A percentile compares a stretch with the other conserved stretches of the same genome.
phyloP scores from a whole-genome alignment of 768 basidiomycete species.

The Wakefieldia striispora region DNA sequence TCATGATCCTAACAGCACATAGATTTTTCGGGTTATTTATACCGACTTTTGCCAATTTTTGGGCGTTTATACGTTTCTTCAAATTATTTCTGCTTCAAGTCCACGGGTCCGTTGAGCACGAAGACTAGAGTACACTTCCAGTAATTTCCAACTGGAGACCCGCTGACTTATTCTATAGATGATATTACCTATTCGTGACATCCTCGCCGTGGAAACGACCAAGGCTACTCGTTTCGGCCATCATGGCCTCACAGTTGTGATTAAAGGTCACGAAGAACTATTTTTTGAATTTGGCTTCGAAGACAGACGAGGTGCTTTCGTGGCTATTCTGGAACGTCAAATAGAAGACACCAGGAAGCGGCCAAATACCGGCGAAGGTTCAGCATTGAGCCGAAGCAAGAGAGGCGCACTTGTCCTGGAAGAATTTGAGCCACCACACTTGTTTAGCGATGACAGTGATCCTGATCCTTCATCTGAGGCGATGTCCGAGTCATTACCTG shows the following conservation, averaged over 20 bases:
- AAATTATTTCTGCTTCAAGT: constrained; percentile 93
- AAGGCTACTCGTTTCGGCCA: constrained; percentile 90
- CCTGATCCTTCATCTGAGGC: constrained; percentile 49
- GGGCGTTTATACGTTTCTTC: constrained; percentile 90
- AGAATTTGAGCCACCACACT: constrained; percentile 65
- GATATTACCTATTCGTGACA: constrained; percentile 89
- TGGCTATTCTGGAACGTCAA: constrained; percentile 71
- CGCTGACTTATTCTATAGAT: constrained; percentile 53
- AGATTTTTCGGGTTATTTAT: constrained; percentile 93
- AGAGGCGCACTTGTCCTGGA: constrained; percentile 80
- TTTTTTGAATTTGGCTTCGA: constrained; percentile 92
- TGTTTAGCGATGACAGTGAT: constrained; percentile 36
- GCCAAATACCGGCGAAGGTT: constrained; percentile 42
- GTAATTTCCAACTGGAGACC: background rate
- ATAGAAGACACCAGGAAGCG: constrained; percentile 68
- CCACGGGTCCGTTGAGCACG: constrained; percentile 71
- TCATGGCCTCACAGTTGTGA: constrained; percentile 83
- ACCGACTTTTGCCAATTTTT: constrained; percentile 82
- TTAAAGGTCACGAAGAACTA: constrained; percentile 95
- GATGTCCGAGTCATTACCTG: constrained; percentile 70
- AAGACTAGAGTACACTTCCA: constrained; percentile 72
- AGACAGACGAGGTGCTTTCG: constrained; percentile 78
- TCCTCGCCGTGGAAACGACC: constrained; percentile 78
- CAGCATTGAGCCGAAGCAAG: constrained; percentile 48
- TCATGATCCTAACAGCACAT: constrained; percentile 6